Base-by-base conservation (phyloP, 176 grass and related monocot genomes). In the Eleusine indica region DNA sequence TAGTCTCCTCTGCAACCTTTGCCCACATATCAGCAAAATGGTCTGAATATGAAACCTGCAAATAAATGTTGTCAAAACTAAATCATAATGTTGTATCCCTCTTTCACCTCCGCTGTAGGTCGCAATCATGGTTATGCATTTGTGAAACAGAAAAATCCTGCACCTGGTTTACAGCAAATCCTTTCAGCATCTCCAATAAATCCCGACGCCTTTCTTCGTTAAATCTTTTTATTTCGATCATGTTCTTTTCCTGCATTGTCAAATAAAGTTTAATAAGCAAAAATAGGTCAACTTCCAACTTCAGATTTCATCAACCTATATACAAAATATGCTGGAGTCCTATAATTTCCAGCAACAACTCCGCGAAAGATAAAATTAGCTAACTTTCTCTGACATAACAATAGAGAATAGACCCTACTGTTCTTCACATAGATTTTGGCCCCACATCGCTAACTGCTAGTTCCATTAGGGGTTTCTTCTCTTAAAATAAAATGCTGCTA, bases 81-180 rank as follows among this genome's bases (percentile, higher is more conserved):
- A 35, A 56, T 21, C 10, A 61, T 7, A 10, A 1, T 32, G 19
- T 0, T 63, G 9, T 15, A 80, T 37, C 15, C 29, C 14, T 43
- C 5, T 35, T 52, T 38, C 12, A 28, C 49, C 51, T 21, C 15
- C 18, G 39, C 37, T 29, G 25, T 40, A 25, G 7, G 40, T 47
- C 61, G 15, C 70, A 65, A 47, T 69, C n/a, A 44, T 6, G 0
- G 29, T 11, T 37, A 2, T 78, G 68, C 62, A 46, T 56, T 78
- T 7, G n/a, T 29, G 78, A 38, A 49, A 71, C 12, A n/a, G 44
- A 1, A 32, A 21, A 43, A 58, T 7, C 56, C 18, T 69, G 16
- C 94, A 97, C 95, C 95, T 98, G 86, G 79, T 86, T 93, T 77
- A 81, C 80, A 16, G 93, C 91, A 90, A 93, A 98, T 63, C 89